Evolutionary conservation across 2,329 filamentous ascomycete genomes (phyloP).

Genomic region (Nemania diffusa): DNA sequence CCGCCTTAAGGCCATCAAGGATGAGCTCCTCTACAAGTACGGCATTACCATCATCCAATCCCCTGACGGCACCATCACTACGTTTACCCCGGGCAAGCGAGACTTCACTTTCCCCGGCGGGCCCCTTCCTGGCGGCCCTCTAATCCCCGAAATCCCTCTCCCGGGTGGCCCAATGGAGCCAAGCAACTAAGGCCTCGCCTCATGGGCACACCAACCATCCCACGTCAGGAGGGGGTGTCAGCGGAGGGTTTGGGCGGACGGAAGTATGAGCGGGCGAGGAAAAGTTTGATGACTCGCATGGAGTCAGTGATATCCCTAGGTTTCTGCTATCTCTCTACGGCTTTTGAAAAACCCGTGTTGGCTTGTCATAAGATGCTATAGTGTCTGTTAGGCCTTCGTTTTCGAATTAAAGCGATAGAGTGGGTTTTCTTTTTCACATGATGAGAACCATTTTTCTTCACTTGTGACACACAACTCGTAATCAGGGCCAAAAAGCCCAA

Average conservation of each 20-base stretch:
- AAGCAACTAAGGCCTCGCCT: slow-evolving; percentile 18
- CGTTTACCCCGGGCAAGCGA: slow-evolving; percentile 47
- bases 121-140: slow-evolving; percentile 26
- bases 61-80: slow-evolving; percentile 51
- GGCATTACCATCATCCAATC: slow-evolving; percentile 51
- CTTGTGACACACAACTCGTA: slow-evolving; percentile 3
- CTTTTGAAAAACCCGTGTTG: background rate
- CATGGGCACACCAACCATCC: background rate
- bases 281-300: slow-evolving; percentile 21
- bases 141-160: slow-evolving; percentile 45
- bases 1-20: slow-evolving; percentile 42
- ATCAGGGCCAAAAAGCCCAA: background rate
- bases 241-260: background rate
- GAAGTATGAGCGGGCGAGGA: slow-evolving; percentile 10
- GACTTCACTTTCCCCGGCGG: slow-evolving; percentile 46
- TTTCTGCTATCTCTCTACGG: background rate
- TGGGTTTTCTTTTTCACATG: slow-evolving; percentile 7
- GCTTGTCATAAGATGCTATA: slow-evolving; percentile 17
- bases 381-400: slow-evolving; percentile 16
- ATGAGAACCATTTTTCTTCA: slow-evolving; percentile 2
- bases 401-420: slow-evolving; percentile 3
- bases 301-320: slow-evolving; percentile 22
- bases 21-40: slow-evolving; percentile 48
- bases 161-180: slow-evolving; percentile 31
- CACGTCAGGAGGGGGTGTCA: background rate